A percentile compares a stretch with the other conserved stretches of the same genome.
These are phyloP conservation scores for Macrolepiota fuliginosa DNA, from an alignment of 768 basidiomycete genomes.

Conservation along the genomic window DNA sequence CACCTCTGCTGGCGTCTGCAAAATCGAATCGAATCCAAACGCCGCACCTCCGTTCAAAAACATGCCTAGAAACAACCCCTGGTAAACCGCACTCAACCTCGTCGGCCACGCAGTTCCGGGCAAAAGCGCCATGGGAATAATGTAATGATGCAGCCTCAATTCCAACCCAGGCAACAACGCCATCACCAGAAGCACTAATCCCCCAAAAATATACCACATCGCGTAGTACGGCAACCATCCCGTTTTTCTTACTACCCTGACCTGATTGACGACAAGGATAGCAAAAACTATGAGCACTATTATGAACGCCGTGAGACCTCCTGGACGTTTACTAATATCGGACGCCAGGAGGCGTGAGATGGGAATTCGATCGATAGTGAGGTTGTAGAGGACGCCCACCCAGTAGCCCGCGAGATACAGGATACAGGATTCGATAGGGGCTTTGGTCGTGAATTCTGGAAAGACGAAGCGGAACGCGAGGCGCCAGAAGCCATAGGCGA, in stretches of 20 bases:
- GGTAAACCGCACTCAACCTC: constrained; percentile 73
- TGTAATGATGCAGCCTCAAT: constrained; percentile 81
- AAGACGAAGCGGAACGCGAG: constrained; percentile 71
- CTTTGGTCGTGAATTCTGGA: constrained; percentile 56
- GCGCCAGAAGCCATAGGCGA: constrained; percentile 79
- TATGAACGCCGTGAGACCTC: constrained; percentile 66
- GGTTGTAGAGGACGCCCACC: constrained; percentile 73
- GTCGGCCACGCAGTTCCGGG: constrained; percentile 84
- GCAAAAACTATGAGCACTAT: constrained; percentile 64
- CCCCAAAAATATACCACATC: constrained; percentile 70
- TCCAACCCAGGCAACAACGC: constrained; percentile 66
- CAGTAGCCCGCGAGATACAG: constrained; percentile 79
- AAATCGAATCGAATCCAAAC: constrained; percentile 76
- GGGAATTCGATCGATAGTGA: constrained; percentile 70
- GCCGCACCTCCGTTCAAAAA: constrained; percentile 79
- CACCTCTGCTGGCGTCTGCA: constrained; percentile 74
- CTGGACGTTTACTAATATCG: constrained; percentile 63
- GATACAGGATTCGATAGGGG: constrained; percentile 69
- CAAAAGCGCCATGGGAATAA: constrained; percentile 70
- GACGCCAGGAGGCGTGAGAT: constrained; percentile 71
- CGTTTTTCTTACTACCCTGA: constrained; percentile 80
- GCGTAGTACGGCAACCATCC: constrained; percentile 80
- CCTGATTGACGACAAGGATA: constrained; percentile 66
- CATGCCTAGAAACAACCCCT: constrained; percentile 79
- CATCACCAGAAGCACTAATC: constrained; percentile 62